These are phyloP conservation scores for Termitomyces sp. DNA, from an alignment of 768 basidiomycete genomes.

Conservation along the genomic window DNA sequence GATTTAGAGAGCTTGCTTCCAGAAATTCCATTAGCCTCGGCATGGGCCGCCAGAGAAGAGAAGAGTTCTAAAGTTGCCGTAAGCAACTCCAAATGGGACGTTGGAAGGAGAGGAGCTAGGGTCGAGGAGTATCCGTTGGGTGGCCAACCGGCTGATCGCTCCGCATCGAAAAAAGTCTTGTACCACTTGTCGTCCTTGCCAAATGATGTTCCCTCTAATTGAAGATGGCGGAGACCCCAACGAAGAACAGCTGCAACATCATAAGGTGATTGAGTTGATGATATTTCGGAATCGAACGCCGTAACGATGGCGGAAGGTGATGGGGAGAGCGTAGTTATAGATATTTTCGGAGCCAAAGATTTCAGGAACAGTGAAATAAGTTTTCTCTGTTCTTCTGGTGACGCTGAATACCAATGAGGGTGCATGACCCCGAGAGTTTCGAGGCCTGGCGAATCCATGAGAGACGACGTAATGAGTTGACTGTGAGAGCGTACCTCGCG, in stretches of 20 bases:
- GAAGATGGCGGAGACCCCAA: slow-evolving; percentile 77
- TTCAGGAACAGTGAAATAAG: slow-evolving; percentile 74
- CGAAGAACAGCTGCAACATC: slow-evolving; percentile 80
- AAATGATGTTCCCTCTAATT: slow-evolving; percentile 57
- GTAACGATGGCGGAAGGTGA: slow-evolving; percentile 44
- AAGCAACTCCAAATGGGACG: slow-evolving; percentile 58
- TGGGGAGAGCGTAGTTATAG: slow-evolving; percentile 50
- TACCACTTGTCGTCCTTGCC: slow-evolving; percentile 73
- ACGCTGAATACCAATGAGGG: slow-evolving; percentile 80
- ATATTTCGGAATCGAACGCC: slow-evolving; percentile 64
- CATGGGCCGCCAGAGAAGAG: slow-evolving; percentile 68
- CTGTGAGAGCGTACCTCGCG: slow-evolving; percentile 50
- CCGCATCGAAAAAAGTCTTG: slow-evolving; percentile 55
- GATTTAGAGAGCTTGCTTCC: slow-evolving; percentile 77
- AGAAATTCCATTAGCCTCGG: slow-evolving; percentile 70
- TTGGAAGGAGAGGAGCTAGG: slow-evolving; percentile 59
- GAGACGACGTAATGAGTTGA: slow-evolving; percentile 9
- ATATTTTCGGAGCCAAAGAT: slow-evolving; percentile 51
- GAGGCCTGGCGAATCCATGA: slow-evolving; percentile 48
- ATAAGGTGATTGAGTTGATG: slow-evolving; percentile 64
- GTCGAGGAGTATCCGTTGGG: slow-evolving; percentile 59
- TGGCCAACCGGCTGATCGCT: slow-evolving; percentile 60
- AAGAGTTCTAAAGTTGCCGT: slow-evolving; percentile 58
- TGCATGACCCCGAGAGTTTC: slow-evolving; percentile 84
- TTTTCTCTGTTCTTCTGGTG: slow-evolving; percentile 60